phyloP scores from a whole-genome alignment of 2,329 filamentous ascomycete species.

The Venturia asperata region DNA sequence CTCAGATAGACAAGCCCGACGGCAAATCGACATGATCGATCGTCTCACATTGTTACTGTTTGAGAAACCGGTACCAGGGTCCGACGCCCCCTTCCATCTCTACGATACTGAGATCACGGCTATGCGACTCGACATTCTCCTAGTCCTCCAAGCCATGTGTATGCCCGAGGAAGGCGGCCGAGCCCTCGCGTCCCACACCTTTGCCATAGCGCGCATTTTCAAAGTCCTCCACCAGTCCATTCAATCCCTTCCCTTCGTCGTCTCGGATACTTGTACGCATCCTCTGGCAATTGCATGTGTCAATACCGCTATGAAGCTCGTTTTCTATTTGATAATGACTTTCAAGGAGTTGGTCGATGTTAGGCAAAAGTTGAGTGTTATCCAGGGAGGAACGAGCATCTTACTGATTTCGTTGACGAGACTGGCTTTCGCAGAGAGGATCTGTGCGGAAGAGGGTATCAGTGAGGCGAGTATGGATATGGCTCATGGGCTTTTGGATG shows the following conservation, averaged over 20 bases:
- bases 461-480: constrained; percentile 71
- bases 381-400: constrained; percentile 69
- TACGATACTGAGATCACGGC: constrained; percentile 34
- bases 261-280: constrained; percentile 30
- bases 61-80: constrained; percentile 35
- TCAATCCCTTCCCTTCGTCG: constrained; percentile 46
- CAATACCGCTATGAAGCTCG: constrained; percentile 53
- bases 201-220: constrained; percentile 67
- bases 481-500: constrained; percentile 74
- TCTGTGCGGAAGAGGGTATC: constrained; percentile 65
- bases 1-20: constrained; percentile 28
- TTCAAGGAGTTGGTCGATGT: constrained; percentile 61
- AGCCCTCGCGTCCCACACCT: constrained; percentile 61
- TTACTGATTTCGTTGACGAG: constrained; percentile 74
- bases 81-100: constrained; percentile 26
- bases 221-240: constrained; percentile 69
- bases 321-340: constrained; percentile 51
- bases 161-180: constrained; percentile 52
- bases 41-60: constrained; percentile 56
- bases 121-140: constrained; percentile 41
- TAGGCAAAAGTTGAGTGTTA: constrained; percentile 60
- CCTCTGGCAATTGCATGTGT: constrained; percentile 42
- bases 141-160: constrained; percentile 51
- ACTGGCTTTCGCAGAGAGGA: constrained; percentile 76
- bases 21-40: constrained; percentile 49